Evolutionary conservation across 1,284 basidiomycete species (phyloP).

Genomic region (Pterulicium gracile): DNA sequence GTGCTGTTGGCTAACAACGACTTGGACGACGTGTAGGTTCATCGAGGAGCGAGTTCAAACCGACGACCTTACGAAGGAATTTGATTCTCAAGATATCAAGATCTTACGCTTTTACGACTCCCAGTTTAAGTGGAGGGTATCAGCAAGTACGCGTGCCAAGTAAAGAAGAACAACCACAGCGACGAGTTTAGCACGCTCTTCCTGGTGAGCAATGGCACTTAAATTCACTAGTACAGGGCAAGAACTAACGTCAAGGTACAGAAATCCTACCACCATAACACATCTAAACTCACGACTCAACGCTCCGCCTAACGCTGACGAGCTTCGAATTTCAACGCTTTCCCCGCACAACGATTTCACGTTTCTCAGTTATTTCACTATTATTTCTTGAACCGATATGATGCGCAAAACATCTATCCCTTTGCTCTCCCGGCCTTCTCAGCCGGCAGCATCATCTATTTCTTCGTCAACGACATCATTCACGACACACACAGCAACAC

Average conservation of each 20-base stretch:
- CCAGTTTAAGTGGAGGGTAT: background rate
- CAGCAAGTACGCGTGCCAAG: background rate
- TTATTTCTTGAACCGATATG: background rate
- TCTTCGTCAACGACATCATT: background rate
- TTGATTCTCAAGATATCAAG: no score
- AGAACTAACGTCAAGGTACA: background rate
- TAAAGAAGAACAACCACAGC: background rate
- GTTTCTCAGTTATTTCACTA: background rate
- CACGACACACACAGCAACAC: no score
- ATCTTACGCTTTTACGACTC: background rate
- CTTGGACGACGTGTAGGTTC: background rate
- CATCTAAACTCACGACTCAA: background rate
- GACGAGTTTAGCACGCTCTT: background rate
- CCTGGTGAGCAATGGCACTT: background rate
- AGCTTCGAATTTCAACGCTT: background rate
- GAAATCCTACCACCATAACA: background rate
- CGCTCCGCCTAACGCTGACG: background rate
- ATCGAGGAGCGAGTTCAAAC: background rate
- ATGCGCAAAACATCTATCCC: background rate
- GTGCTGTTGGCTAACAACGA: background rate
- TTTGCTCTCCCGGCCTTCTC: background rate
- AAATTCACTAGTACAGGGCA: background rate
- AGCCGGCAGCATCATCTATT: background rate
- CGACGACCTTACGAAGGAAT: background rate
- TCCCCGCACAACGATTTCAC: background rate